Conservation (phyloP, 352 stramenopile genomes). For the Phytophthora sp. region DNA sequence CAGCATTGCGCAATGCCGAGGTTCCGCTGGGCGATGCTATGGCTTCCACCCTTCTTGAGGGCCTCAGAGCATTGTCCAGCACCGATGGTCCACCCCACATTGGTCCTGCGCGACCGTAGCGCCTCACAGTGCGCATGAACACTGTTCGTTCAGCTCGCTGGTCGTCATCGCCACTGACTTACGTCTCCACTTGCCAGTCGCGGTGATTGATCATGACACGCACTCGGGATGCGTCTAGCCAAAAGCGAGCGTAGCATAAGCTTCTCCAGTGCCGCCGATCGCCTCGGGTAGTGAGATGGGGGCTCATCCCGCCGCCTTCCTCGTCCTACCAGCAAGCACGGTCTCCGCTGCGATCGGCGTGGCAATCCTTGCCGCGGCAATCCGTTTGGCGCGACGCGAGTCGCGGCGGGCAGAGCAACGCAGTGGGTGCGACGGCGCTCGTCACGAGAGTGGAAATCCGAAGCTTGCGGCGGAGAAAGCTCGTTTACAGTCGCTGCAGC, state of each 20-base stretch:
- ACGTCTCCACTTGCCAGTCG: slow-evolving; percentile 1
- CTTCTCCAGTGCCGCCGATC: slow-evolving; percentile 16
- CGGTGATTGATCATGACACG: slow-evolving; percentile 19
- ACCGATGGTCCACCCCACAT: no score
- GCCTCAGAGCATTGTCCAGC: neutral
- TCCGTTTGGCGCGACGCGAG: no score
- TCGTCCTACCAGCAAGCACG: slow-evolving; percentile 1
- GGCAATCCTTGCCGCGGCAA: no score
- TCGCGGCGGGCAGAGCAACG: no score
- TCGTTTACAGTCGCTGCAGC: no score
- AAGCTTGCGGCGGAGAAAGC: no score
- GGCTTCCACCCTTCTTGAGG: no score
- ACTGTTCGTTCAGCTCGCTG: neutral
- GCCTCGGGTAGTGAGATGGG: slow-evolving; percentile 1
- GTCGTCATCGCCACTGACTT: slow-evolving; percentile 9
- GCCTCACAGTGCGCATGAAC: neutral
- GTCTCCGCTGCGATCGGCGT: neutral
- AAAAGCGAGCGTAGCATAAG: slow-evolving; percentile 17
- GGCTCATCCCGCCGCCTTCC: neutral
- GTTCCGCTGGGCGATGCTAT: no score
- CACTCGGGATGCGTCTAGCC: neutral
- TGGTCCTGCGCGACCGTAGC: no score
- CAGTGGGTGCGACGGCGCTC: no score
- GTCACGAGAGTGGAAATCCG: no score
- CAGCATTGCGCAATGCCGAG: neutral